Conservation (phyloP, 2,329 filamentous ascomycete genomes). For the Aspergillus sp. region DNA sequence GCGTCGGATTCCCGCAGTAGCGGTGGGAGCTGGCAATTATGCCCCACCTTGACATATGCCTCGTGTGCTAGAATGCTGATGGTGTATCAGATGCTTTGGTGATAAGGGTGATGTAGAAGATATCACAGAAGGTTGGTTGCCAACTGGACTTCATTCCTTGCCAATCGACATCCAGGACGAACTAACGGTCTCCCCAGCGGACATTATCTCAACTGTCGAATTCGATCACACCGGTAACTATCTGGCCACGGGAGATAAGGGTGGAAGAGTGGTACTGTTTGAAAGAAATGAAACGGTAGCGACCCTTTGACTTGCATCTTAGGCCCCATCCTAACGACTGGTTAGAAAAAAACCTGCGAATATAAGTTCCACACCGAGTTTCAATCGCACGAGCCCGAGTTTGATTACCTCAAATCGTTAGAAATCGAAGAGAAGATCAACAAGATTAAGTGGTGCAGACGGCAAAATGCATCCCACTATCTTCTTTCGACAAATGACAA, state of each 20-base stretch:
- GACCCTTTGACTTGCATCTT: constrained; percentile 4
- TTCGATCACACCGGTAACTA: constrained; percentile 49
- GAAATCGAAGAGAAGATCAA: constrained; percentile 99
- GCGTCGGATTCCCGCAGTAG: background rate
- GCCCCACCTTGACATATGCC: background rate
- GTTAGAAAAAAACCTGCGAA: constrained; percentile 98
- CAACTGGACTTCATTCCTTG: constrained; percentile 3
- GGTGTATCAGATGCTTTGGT: constrained; percentile 74
- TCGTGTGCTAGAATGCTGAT: constrained; percentile 6
- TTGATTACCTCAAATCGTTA: constrained; percentile 97
- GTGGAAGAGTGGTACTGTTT: constrained; percentile 46
- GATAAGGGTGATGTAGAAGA: constrained; percentile 99
- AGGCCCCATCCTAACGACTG: constrained; percentile 26
- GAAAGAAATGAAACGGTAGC: constrained; percentile 82
- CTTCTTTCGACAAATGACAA: constrained; percentile 98
- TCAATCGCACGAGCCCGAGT: constrained; percentile 98
- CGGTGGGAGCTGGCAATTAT: background rate
- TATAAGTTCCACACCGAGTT: constrained; percentile 99
- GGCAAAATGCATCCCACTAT: constrained; percentile 97
- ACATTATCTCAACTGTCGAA: constrained; percentile 48
- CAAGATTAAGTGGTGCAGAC: constrained; percentile 99
- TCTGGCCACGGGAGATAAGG: constrained; percentile 47
- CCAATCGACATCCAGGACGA: constrained; percentile 1
- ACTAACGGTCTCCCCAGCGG: constrained; percentile 25
- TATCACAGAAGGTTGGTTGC: constrained; percentile 77